Evolutionary conservation across 352 stramenopile species (phyloP), one percentile per base, ranked within the genome.

Genomic region (Blastocystis sp.): DNA sequence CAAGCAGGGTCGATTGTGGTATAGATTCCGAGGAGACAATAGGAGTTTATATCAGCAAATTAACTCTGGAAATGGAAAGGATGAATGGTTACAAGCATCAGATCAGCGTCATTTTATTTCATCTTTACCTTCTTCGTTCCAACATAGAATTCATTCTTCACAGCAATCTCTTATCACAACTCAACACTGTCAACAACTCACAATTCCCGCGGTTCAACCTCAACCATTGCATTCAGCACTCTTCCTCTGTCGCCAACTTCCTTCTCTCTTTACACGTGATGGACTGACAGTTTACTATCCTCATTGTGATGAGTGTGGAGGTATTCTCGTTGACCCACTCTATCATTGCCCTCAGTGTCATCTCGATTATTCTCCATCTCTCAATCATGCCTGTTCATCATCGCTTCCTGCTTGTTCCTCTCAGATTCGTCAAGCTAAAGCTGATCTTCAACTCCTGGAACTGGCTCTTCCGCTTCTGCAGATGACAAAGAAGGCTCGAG

Each of bases 331-430:
- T 66, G 15, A 24, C 4, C 5, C 19, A 7, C 1, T n/a, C 3
- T 7, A 15, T 4, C 73, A 68, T 57, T 84, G 73, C 68, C 73
- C 73, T 33, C n/a, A 53, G 7, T 51, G 56, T n/a, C 73, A 84
- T 42, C 15, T 64, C 7, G 48, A 76, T 48, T 76, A 56, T 27
- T 24, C 35, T 48, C 40, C 40, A 13, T 24, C 44, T 53, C 35
- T 44, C 17, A 1, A 15, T 37, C 64, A 76, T 53, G 2, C 5
- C 1, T 76, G 64, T 51, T 37, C 42, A 15, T n/a, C 19, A 62
- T n/a, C 56, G 2, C 2, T n/a, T 33, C 19, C 56, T 62, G 3
- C 56, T 33, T 33, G 56, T 6, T 62, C 56, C 15, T 33, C 56
- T 62, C 3, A 33, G 19, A 48, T 48, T 9, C 40, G 40, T 37